Base-by-base conservation (phyloP, 352 stramenopile genomes). In the Phytopythium vexans region DNA sequence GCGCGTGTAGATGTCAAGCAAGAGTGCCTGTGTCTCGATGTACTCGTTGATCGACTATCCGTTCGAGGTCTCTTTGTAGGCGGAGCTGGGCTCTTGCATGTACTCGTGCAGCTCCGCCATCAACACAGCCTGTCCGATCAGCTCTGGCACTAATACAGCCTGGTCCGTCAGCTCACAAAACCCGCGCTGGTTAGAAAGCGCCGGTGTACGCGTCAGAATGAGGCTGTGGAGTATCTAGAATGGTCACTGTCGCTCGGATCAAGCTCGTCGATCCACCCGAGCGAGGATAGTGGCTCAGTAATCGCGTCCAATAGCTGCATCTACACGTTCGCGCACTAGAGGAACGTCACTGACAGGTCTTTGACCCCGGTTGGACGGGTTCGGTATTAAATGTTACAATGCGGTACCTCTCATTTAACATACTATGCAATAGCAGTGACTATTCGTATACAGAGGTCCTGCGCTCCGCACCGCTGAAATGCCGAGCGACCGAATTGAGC, bases 1-100 rank as follows among this genome's bases (percentile, higher is more conserved):
- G n/a, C 77, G 77, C 52, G 73, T 70, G 60, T 86, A 88, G 57
- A 88, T 86, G 33, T 72, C 70, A 10, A 88, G 32, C 21, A 90
- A 53, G 12, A 90, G 77, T 14, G 77, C 73, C 35, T 27, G 21
- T 2, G 1, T 27, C 49, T 90, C 80, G 11, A 90, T 64, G 6
- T 75, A 77, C 49, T 84, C 64, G 8, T 73, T 70, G 21, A 88
- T 68, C 0, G 68, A 82, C 52, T 57, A 60, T 27, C 85, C 66
- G 3, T 58, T 50, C 0, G 64, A 27, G 6, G 66, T 80, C 41
- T 74, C 72, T 51, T 86, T 74, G 44, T 86, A 86, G 16, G 77
- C 15, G 8, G 46, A 44, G 2, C 48, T 64, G 33, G 68, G 68
- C 50, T 63, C 75, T 27, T 64, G 49, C 1, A 63, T 52, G 5